Evolutionary conservation across 2,329 filamentous ascomycete genomes (phyloP), one percentile per base, ranked within the genome.

Genomic region (Coniochaeta sp.): DNA sequence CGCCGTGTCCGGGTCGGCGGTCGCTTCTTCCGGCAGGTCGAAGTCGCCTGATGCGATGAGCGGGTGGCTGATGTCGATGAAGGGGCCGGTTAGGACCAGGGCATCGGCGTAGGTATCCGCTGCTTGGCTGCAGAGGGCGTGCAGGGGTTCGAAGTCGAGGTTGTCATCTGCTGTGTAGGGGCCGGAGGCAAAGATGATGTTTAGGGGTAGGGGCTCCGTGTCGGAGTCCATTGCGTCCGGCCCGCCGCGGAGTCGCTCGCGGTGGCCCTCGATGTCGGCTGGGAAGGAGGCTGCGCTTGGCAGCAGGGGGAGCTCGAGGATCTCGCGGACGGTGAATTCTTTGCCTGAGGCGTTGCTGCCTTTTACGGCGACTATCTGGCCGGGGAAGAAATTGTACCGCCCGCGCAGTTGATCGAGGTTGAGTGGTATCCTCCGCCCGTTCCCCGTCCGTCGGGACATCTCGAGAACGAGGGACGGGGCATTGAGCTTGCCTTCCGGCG

Each of bases 161-260:
- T 95, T 95, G 61, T 92, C 88, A 59, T 97, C 91, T 3, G 91
- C 83, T 1, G 91, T 96, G 68, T 95, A 99, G 0, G 94, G 94
- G 0, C 94, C 94, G 0, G 90, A 82, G 1, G 86, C 89, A 53
- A 92, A 78, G 31, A 96, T 68, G 48, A 95, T 74, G 60, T 79
- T 91, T 16, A 97, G 69, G 1, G 92, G 91, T 9, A 82, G 73
- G 1, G 81, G 77, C 3, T 76, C 71, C 5, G 73, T 69, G 55
- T 83, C 81, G 2, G 75, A 71, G 31, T 79, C 83, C 78, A 84
- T 83, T 24, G 76, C 77, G 55, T 85, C 82, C 0, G 81, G 77
- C 1, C 78, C 79, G 42, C 83, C 82, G 16, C 81, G 78, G 10
- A 95, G 75, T 53, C 83, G 83, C 51, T 87, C 77, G 45, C 87